A percentile compares a stretch with the other conserved stretches of the same genome.
These are phyloP conservation scores for Tetrapisispora taiwanensis DNA, from an alignment of 805 yeast genomes.

Conservation along the genomic window DNA sequence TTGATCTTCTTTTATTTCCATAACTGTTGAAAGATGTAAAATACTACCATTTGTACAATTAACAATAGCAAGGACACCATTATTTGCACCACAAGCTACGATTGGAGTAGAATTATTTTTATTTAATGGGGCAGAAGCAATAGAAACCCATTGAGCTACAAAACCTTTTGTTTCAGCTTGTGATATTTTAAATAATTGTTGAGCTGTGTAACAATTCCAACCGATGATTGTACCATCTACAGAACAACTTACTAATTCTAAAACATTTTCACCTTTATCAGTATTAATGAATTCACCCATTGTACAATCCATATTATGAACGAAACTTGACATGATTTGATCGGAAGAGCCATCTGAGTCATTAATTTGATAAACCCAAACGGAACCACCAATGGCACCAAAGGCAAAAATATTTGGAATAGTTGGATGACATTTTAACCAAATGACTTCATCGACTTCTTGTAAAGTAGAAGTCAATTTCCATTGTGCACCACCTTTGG, in stretches of 20 bases:
- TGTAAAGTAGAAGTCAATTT: slow-evolving; percentile 54
- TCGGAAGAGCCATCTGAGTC: slow-evolving; percentile 40
- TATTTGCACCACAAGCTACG: slow-evolving; percentile 76
- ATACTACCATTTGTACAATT: slow-evolving; percentile 67
- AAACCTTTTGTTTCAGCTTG: slow-evolving; percentile 59
- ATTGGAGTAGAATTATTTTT: slow-evolving; percentile 36
- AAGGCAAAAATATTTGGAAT: slow-evolving; percentile 71
- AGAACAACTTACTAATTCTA: slow-evolving; percentile 63
- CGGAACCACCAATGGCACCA: slow-evolving; percentile 87
- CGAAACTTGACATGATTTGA: slow-evolving; percentile 67
- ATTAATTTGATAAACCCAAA: slow-evolving; percentile 81
- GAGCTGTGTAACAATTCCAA: slow-evolving; percentile 82
- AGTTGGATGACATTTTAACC: slow-evolving; percentile 73
- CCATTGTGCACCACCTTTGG: slow-evolving; percentile 81
- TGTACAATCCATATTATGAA: slow-evolving; percentile 73
- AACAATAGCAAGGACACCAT: slow-evolving; percentile 74
- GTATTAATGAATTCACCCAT: slow-evolving; percentile 64
- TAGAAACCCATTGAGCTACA: slow-evolving; percentile 84
- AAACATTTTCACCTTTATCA: slow-evolving; percentile 43
- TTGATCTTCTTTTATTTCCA: slow-evolving; percentile 45
- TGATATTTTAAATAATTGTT: slow-evolving; percentile 55
- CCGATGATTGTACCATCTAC: slow-evolving; percentile 80
- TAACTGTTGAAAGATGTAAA: slow-evolving; percentile 53
- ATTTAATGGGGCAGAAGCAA: slow-evolving; percentile 37
- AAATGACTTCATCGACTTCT: slow-evolving; percentile 83